Evolutionary conservation across 768 basidiomycete genomes (phyloP).

Genomic region (Amanita exitialis): DNA sequence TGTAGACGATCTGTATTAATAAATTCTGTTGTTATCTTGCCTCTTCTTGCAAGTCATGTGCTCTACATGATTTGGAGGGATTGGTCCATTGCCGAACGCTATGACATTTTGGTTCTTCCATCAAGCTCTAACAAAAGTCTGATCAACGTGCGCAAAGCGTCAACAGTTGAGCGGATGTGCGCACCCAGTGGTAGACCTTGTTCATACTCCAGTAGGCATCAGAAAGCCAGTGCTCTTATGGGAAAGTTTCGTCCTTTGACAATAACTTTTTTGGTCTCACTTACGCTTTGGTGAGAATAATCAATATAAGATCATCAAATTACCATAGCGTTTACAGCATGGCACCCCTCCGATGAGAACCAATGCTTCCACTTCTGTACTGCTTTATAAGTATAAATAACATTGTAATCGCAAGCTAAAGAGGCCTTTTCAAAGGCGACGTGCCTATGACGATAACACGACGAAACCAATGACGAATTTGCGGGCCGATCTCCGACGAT

Average conservation of each 20-base stretch:
- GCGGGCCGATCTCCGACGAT: not conserved
- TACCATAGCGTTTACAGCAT: not conserved
- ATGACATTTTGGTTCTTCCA: not conserved
- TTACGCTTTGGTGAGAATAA: not conserved
- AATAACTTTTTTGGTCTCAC: not conserved
- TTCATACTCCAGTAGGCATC: no score
- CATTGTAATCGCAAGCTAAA: not conserved
- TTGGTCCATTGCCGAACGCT: not conserved
- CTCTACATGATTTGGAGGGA: not conserved
- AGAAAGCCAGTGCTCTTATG: not conserved
- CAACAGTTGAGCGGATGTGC: not conserved
- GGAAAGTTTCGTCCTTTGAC: not conserved
- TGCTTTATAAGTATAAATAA: no score
- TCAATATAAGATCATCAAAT: not conserved
- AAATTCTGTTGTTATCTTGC: not conserved
- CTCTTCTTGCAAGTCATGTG: not conserved
- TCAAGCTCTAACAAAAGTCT: not conserved
- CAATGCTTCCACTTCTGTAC: no score
- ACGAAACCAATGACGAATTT: not conserved
- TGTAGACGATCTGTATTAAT: not conserved
- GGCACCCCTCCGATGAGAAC: not conserved
- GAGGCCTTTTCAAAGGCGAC: not conserved
- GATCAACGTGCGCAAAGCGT: not conserved
- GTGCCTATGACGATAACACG: not conserved
- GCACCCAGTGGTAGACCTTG: no score